phyloP scores from a whole-genome alignment of 1,284 basidiomycete species.

The Fistulinella cinereoalba region DNA sequence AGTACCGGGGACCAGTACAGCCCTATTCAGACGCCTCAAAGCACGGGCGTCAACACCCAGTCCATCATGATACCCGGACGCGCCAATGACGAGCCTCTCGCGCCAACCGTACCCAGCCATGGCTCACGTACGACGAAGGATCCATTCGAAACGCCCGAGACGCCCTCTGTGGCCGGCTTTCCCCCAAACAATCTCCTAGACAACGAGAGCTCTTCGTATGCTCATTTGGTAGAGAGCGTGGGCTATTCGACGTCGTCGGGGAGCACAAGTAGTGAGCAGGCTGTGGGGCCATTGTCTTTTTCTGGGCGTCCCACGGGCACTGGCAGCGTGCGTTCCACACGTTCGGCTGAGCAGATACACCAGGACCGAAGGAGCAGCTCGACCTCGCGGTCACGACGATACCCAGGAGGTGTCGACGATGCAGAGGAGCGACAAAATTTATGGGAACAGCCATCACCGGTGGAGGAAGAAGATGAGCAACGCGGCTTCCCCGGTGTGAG shows the following conservation, averaged over 20 bases:
- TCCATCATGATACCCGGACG: slow-evolving; percentile 26
- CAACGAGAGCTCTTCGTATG: slow-evolving; percentile 5
- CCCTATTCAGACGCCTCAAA: slow-evolving; percentile 4
- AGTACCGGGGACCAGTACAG: slow-evolving; percentile 3
- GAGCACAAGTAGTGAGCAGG: slow-evolving; percentile 17
- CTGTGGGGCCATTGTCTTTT: slow-evolving; percentile 10
- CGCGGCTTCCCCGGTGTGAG: slow-evolving; percentile 16
- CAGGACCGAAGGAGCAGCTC: slow-evolving; percentile 25
- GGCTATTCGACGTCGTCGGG: slow-evolving; percentile 7
- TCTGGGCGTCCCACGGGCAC: slow-evolving; percentile 1
- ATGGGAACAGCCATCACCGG: slow-evolving; percentile 24
- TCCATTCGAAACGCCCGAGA: slow-evolving; percentile 29
- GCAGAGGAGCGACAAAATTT: slow-evolving; percentile 26
- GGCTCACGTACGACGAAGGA: slow-evolving; percentile 9
- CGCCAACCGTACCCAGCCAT: slow-evolving; percentile 25
- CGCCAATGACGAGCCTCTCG: slow-evolving; percentile 30
- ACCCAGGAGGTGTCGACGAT: slow-evolving; percentile 29
- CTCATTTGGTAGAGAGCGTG: background rate
- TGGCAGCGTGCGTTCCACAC: background rate
- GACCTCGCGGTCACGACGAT: slow-evolving; percentile 27
- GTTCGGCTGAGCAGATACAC: background rate
- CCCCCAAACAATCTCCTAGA: slow-evolving; percentile 16
- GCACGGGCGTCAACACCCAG: slow-evolving; percentile 8
- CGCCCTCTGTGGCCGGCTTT: slow-evolving; percentile 29
- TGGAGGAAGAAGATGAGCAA: slow-evolving; percentile 17